A percentile compares a stretch with the other conserved stretches of the same genome.
Evolutionary conservation across 305 asterid species (phyloP).

Genomic region (Solanum hybrid): DNA sequence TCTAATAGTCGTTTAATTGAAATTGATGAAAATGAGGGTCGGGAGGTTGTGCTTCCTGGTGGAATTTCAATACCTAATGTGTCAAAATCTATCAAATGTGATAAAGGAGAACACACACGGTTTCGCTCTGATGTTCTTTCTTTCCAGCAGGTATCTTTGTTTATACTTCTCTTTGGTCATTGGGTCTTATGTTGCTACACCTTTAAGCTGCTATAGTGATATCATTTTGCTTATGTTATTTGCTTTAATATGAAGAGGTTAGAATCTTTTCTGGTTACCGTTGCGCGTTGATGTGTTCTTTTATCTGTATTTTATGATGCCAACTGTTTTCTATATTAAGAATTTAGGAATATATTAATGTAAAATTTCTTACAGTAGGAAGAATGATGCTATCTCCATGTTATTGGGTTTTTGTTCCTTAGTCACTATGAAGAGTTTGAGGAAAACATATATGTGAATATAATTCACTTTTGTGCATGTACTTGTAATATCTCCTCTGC

Average conservation of each 20-base stretch:
- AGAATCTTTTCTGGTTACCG: not conserved
- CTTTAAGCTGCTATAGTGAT: not conserved
- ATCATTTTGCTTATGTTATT: not conserved
- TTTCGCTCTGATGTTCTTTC: slow-evolving; percentile 84
- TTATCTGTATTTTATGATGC: not conserved
- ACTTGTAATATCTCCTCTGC: not conserved
- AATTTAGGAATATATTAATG: not conserved
- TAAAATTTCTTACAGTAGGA: not conserved
- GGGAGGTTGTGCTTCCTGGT: slow-evolving; percentile 78
- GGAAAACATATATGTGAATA: not conserved
- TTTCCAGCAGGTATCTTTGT: slow-evolving; percentile 70
- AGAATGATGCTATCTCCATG: not conserved
- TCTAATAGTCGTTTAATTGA: slow-evolving; percentile 48
- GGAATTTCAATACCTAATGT: slow-evolving; percentile 62
- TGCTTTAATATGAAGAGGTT: not conserved
- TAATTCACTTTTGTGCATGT: not conserved
- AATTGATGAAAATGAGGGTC: slow-evolving; percentile 62
- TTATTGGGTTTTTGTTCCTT: not conserved
- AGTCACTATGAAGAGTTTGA: not conserved
- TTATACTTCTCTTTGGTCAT: not conserved
- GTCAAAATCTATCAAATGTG: slow-evolving; percentile 77
- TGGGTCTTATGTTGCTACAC: not conserved
- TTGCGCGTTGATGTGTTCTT: not conserved
- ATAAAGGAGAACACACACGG: slow-evolving; percentile 88
- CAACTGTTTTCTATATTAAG: not conserved